Evolutionary conservation across 371 early-diverging fungal species (phyloP).

Genomic region (Catenaria anguillulae): DNA sequence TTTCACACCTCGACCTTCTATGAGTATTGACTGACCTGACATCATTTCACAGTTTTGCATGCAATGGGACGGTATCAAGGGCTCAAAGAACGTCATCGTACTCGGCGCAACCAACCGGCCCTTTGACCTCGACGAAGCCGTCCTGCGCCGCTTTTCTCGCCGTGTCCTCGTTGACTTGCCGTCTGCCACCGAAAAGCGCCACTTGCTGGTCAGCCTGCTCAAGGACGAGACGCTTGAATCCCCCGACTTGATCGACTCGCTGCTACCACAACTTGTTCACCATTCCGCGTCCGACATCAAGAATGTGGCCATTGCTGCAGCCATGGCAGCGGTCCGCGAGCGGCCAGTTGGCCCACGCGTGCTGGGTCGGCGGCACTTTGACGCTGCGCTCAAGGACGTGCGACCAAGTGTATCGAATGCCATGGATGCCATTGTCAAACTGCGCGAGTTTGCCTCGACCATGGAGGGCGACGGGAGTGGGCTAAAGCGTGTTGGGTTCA

Average conservation of each 20-base stretch:
- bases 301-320: slow-evolving; percentile 92
- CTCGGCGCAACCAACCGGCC: slow-evolving; percentile 96
- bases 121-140: slow-evolving; percentile 82
- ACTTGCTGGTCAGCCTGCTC: slow-evolving; percentile 12
- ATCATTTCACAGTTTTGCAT: background rate
- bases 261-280: background rate
- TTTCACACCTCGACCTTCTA: too few relatives aligned
- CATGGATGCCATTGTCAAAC: slow-evolving; percentile 62
- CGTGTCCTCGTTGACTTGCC: slow-evolving; percentile 1
- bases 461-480: too few relatives aligned
- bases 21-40: too few relatives aligned
- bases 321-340: slow-evolving; percentile 53
- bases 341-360: slow-evolving; percentile 25
- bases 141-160: background rate
- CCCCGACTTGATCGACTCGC: background rate
- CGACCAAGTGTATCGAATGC: slow-evolving; percentile 74
- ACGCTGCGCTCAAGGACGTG: slow-evolving; percentile 58
- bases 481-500: too few relatives aligned
- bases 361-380: slow-evolving; percentile 48
- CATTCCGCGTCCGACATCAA: slow-evolving; percentile 97
- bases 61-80: slow-evolving; percentile 83
- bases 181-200: slow-evolving; percentile 11
- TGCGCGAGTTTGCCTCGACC: slow-evolving; percentile 59
- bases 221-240: slow-evolving; percentile 33
- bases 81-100: slow-evolving; percentile 60